phyloP scores from a whole-genome alignment of 495 filamentous ascomycete species.

The Parathielavia hyrcaniae region DNA sequence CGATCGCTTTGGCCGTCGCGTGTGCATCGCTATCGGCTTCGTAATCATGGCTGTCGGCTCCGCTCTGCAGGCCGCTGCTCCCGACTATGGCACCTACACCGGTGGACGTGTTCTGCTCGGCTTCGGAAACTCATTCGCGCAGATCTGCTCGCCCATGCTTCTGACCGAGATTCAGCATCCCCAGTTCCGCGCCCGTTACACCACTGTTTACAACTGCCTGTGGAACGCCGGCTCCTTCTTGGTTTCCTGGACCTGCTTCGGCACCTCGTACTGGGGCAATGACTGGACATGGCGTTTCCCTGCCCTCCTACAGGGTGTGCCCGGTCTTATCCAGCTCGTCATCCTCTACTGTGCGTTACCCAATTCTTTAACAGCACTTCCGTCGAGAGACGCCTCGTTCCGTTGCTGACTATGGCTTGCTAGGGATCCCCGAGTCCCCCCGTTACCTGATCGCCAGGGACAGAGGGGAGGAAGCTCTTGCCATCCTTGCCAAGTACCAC shows the following conservation, averaged over 20 bases:
- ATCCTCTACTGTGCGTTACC: slow-evolving; percentile 51
- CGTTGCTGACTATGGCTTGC: no score
- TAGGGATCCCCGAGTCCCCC: no score
- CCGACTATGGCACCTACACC: slow-evolving; percentile 40
- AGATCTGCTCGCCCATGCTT: slow-evolving; percentile 57
- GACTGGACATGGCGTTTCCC: slow-evolving; percentile 53
- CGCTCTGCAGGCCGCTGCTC: slow-evolving; percentile 48
- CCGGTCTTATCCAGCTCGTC: slow-evolving; percentile 46
- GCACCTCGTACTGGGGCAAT: slow-evolving; percentile 43
- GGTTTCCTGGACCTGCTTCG: slow-evolving; percentile 43
- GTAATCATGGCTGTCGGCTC: slow-evolving; percentile 59
- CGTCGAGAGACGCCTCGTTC: no score
- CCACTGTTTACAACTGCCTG: slow-evolving; percentile 60
- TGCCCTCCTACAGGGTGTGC: slow-evolving; percentile 50
- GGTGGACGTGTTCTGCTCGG: slow-evolving; percentile 49
- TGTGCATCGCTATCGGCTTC: slow-evolving; percentile 56
- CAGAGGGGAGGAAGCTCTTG: slow-evolving; percentile 55
- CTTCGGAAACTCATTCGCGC: slow-evolving; percentile 52
- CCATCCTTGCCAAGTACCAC: slow-evolving; percentile 52
- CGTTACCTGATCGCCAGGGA: slow-evolving; percentile 58
- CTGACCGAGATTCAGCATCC: slow-evolving; percentile 61
- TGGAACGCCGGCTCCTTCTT: slow-evolving; percentile 52
- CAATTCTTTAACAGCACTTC: no score
- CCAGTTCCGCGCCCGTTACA: slow-evolving; percentile 60
- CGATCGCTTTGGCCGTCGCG: slow-evolving; percentile 56